Evolutionary conservation across 192 early-diverging fungal species (phyloP).

Genomic region (Entomortierella beljakovae): DNA sequence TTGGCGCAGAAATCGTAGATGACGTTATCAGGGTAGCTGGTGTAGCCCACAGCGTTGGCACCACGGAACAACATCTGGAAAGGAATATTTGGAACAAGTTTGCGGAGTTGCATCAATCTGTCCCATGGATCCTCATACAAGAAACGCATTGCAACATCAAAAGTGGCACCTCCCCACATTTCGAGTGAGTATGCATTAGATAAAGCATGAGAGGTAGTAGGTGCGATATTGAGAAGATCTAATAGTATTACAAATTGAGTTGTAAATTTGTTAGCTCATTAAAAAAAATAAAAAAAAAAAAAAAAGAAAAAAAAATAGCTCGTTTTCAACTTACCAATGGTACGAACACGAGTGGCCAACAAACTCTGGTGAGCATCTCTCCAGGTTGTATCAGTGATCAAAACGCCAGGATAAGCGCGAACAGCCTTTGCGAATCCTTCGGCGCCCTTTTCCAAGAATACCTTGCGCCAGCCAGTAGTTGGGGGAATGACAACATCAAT

Average conservation of each 20-base stretch:
- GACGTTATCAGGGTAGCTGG: slow-evolving; percentile 97
- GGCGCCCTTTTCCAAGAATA: slow-evolving; percentile 86
- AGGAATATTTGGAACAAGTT: slow-evolving; percentile 93
- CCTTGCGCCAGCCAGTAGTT: slow-evolving; percentile 87
- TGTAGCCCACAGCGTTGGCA: slow-evolving; percentile 98
- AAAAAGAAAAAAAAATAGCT: neutral
- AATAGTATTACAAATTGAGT: neutral
- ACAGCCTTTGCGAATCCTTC: slow-evolving; percentile 94
- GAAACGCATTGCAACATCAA: slow-evolving; percentile 97
- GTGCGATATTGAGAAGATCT: slow-evolving; percentile 84
- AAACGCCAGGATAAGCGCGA: slow-evolving; percentile 84
- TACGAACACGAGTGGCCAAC: slow-evolving; percentile 95
- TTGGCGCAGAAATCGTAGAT: slow-evolving; percentile 96
- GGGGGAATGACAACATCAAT: slow-evolving; percentile 70
- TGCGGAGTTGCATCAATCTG: slow-evolving; percentile 84
- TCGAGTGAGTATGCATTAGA: slow-evolving; percentile 92
- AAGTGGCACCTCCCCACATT: slow-evolving; percentile 98
- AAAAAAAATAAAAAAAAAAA: neutral
- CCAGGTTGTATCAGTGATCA: slow-evolving; percentile 99
- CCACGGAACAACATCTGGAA: slow-evolving; percentile 99
- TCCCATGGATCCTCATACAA: slow-evolving; percentile 98
- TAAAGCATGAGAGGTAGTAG: slow-evolving; percentile 88
- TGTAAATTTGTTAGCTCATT: neutral
- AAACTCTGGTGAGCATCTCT: slow-evolving; percentile 96
- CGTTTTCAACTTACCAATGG: slow-evolving; percentile 84